Percentiles rank a stretch among this genome's conserved stretches.
phyloP scores from a whole-genome alignment of 768 basidiomycete genomes.

The Austroboletus eburneus region DNA sequence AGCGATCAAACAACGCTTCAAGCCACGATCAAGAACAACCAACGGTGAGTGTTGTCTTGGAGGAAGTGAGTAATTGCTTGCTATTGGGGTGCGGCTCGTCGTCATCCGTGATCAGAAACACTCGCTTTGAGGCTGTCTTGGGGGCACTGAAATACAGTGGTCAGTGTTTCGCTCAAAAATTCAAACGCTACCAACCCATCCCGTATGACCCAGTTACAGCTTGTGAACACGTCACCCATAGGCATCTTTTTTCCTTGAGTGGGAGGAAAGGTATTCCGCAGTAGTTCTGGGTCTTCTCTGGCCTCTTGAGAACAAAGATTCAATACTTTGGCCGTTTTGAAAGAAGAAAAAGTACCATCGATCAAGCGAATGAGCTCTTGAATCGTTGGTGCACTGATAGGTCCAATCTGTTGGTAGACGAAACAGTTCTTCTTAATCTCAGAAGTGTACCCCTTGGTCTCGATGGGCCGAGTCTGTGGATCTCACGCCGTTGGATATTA shows the following conservation, averaged over 20 bases:
- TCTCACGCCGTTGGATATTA: not conserved
- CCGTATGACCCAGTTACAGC: slow-evolving; percentile 85
- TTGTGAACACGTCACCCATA: slow-evolving; percentile 86
- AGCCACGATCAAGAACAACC: slow-evolving; percentile 18
- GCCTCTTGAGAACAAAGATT: slow-evolving; percentile 42
- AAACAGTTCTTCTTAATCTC: slow-evolving; percentile 68
- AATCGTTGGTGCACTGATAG: slow-evolving; percentile 77
- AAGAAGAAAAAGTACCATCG: slow-evolving; percentile 49
- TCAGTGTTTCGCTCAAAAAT: slow-evolving; percentile 14
- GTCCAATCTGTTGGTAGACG: slow-evolving; percentile 72
- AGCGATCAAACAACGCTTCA: not conserved
- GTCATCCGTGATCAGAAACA: slow-evolving; percentile 89
- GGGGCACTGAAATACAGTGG: slow-evolving; percentile 50
- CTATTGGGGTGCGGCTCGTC: slow-evolving; percentile 45
- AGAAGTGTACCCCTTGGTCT: slow-evolving; percentile 38
- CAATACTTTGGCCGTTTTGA: not conserved
- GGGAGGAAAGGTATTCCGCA: slow-evolving; percentile 63
- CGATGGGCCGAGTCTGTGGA: slow-evolving; percentile 1
- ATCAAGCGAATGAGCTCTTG: slow-evolving; percentile 74
- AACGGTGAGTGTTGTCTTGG: slow-evolving; percentile 67
- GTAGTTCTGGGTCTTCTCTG: slow-evolving; percentile 55
- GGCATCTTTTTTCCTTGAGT: slow-evolving; percentile 56
- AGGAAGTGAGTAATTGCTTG: slow-evolving; percentile 61
- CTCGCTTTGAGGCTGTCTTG: slow-evolving; percentile 86
- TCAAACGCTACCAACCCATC: slow-evolving; percentile 55